Evolutionary conservation across 768 basidiomycete species (phyloP).

Genomic region (Boletus tomentosulus): DNA sequence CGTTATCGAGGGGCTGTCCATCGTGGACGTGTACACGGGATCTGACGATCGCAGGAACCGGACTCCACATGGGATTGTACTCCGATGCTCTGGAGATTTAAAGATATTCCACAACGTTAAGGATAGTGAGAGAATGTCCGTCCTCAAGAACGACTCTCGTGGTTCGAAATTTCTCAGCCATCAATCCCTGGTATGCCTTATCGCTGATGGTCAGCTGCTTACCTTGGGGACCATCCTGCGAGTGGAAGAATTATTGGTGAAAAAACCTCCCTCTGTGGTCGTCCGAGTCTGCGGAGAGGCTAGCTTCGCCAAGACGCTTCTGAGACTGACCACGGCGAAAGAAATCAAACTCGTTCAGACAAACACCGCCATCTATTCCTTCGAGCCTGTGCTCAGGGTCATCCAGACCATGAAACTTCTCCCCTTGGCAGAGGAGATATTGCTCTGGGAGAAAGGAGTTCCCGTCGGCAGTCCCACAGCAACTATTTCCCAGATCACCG

Average conservation of each 20-base stretch:
- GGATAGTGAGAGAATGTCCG: constrained; percentile 35
- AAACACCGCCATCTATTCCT: constrained; percentile 60
- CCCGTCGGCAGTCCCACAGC: constrained; percentile 3
- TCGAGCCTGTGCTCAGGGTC: constrained; percentile 55
- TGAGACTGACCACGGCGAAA: constrained; percentile 35
- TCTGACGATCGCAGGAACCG: constrained; percentile 25
- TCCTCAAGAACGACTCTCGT: constrained; percentile 35
- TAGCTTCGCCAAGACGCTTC: constrained; percentile 38
- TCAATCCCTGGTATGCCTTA: constrained; percentile 50
- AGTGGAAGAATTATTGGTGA: constrained; percentile 48
- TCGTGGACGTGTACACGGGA: constrained; percentile 35
- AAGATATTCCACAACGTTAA: constrained; percentile 32
- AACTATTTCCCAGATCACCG: constrained; percentile 23
- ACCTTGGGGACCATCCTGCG: constrained; percentile 53
- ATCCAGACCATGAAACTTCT: constrained; percentile 47
- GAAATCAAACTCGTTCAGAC: constrained; percentile 50
- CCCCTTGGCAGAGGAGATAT: constrained; percentile 49
- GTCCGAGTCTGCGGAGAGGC: constrained; percentile 50
- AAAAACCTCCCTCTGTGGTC: constrained; percentile 46
- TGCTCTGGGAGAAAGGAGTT: constrained; percentile 45
- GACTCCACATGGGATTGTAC: constrained; percentile 40
- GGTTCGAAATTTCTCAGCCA: constrained; percentile 43
- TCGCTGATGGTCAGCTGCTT: constrained; percentile 45
- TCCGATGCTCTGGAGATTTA: constrained; percentile 36
- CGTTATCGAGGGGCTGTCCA: constrained; percentile 34